A percentile compares a stretch with the other conserved stretches of the same genome.
Conservation (phyloP, 1,284 basidiomycete species). For the Ganoderma meredithae region DNA sequence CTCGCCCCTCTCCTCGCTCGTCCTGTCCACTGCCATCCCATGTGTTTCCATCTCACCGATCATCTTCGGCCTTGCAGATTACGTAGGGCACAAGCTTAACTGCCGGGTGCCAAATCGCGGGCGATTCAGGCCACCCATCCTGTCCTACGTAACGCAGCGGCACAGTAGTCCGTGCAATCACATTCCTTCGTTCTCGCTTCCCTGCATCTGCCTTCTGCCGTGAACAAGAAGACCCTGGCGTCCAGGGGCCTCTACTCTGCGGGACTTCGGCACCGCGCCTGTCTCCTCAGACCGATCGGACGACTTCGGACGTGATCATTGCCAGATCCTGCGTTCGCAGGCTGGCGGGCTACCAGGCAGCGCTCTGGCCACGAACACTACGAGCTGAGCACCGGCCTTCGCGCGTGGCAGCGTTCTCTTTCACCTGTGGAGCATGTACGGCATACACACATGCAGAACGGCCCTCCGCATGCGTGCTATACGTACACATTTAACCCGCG, state of each 20-base stretch:
- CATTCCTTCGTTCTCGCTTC: not conserved
- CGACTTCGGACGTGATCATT: too few relatives aligned
- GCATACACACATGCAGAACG: not conserved
- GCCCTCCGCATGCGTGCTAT: not conserved
- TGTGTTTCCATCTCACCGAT: not conserved
- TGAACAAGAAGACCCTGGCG: not conserved
- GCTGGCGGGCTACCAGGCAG: too few relatives aligned
- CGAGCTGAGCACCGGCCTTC: not conserved
- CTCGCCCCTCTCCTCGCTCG: constrained; percentile 8
- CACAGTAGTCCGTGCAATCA: not conserved
- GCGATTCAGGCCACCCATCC: not conserved
- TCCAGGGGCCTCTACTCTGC: not conserved
- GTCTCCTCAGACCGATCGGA: not conserved
- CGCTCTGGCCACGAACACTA: too few relatives aligned
- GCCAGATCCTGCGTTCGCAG: too few relatives aligned
- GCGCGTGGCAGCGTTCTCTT: too few relatives aligned
- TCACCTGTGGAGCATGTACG: not conserved
- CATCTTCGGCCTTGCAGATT: not conserved
- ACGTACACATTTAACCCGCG: not conserved
- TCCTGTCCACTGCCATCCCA: not conserved
- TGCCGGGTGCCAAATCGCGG: not conserved
- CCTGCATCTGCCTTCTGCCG: not conserved
- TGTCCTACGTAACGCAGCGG: not conserved
- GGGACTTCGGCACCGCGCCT: not conserved
- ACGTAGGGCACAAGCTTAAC: not conserved